Percentiles rank a stretch among this genome's conserved stretches.
Evolutionary conservation across 192 early-diverging fungal species (phyloP).

Genomic region (Dispira parvispora): DNA sequence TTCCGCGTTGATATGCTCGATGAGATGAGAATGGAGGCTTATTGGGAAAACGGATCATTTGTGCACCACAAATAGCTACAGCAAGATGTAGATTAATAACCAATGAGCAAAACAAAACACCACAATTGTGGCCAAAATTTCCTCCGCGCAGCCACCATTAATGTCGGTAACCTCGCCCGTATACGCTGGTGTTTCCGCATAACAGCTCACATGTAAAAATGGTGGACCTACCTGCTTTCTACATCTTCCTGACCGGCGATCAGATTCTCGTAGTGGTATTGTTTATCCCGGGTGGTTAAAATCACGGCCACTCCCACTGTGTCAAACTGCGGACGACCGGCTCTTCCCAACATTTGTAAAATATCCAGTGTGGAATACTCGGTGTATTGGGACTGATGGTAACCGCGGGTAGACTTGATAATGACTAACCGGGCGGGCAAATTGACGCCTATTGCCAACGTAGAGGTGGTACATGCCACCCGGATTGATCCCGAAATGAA

Average conservation of each 20-base stretch:
- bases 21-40: slow-evolving; percentile 15
- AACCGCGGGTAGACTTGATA: slow-evolving; percentile 45
- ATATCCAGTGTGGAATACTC: slow-evolving; percentile 46
- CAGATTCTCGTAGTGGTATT: slow-evolving; percentile 30
- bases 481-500: slow-evolving; percentile 31
- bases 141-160: no score
- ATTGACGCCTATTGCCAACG: slow-evolving; percentile 61
- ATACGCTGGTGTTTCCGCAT: no score
- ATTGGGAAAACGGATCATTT: not conserved
- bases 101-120: no score
- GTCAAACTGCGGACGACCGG: slow-evolving; percentile 59
- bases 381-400: slow-evolving; percentile 22
- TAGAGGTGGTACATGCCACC: slow-evolving; percentile 56
- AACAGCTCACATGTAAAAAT: no score
- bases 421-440: slow-evolving; percentile 57
- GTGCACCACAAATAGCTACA: no score
- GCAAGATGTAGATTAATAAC: no score
- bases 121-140: no score
- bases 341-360: slow-evolving; percentile 62
- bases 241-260: slow-evolving; percentile 38
- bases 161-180: no score
- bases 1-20: slow-evolving; percentile 11
- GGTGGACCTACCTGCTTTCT: slow-evolving; percentile 36
- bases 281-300: slow-evolving; percentile 28
- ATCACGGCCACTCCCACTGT: slow-evolving; percentile 44